These are phyloP conservation scores for Lepiota brunneoincarnata DNA, from an alignment of 768 basidiomycete genomes.

Conservation along the genomic window DNA sequence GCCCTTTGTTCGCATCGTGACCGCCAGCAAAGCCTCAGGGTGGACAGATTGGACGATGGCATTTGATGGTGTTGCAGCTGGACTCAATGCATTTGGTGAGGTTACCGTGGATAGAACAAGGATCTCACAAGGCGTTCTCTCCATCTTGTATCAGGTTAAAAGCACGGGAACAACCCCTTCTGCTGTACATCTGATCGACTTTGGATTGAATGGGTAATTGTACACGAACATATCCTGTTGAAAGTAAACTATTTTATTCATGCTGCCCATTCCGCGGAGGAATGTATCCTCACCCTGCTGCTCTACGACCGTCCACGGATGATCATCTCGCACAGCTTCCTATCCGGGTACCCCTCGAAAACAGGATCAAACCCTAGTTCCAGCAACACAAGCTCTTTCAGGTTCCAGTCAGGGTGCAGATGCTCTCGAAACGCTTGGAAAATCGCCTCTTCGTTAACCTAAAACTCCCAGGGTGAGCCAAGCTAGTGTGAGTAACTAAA, in stretches of 20 bases:
- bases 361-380: too few species aligned
- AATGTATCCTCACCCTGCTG: too few species aligned
- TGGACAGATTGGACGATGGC: constrained; percentile 47
- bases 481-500: too few species aligned
- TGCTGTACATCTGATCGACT: constrained; percentile 38
- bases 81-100: constrained; percentile 44
- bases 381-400: too few species aligned
- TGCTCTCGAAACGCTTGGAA: too few species aligned
- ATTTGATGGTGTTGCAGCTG: constrained; percentile 37
- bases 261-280: too few species aligned
- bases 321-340: too few species aligned
- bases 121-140: constrained; percentile 33
- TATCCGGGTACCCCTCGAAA: too few species aligned
- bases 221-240: background rate
- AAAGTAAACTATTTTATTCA: background rate
- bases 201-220: constrained; percentile 32
- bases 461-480: too few species aligned
- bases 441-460: too few species aligned
- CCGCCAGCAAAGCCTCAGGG: constrained; percentile 40
- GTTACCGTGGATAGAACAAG: constrained; percentile 42
- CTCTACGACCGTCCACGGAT: too few species aligned
- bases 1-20: constrained; percentile 40
- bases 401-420: too few species aligned
- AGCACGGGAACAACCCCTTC: constrained; percentile 42
- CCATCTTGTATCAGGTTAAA: constrained; percentile 40